These are phyloP conservation scores for Vicia sativa DNA, from an alignment of 306 rosid genomes.

Conservation along the genomic window DNA sequence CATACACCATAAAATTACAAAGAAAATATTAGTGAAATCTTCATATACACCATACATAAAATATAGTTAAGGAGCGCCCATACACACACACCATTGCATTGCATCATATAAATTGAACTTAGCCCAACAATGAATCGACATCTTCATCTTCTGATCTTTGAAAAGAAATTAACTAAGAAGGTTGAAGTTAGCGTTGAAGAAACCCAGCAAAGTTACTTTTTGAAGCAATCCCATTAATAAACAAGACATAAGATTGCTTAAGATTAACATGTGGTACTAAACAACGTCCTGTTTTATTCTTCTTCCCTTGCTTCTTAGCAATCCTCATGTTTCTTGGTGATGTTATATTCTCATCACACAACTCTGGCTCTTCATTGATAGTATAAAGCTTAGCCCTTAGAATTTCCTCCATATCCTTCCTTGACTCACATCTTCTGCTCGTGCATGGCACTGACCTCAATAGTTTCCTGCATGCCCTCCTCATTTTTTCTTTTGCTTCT, in stretches of 20 bases:
- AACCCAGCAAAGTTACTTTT: conserved; percentile 57
- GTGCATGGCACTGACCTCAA: conserved; percentile 66
- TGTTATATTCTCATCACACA: conserved; percentile 48
- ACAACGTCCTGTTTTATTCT: conserved; percentile 45
- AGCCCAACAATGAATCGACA: not conserved
- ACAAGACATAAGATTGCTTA: conserved; percentile 56
- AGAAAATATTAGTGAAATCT: too few species aligned
- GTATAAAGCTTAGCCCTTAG: conserved; percentile 74
- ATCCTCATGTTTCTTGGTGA: conserved; percentile 47
- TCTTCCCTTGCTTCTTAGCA: conserved; percentile 52
- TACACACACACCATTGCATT: not conserved
- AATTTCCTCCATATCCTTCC: conserved; percentile 66
- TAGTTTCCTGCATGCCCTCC: conserved; percentile 61
- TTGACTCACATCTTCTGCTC: conserved; percentile 53
- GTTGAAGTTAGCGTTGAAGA: conserved; percentile 48
- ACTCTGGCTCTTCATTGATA: conserved; percentile 73
- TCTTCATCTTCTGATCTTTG: not conserved
- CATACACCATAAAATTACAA: too few species aligned
- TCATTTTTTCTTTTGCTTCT: conserved; percentile 43
- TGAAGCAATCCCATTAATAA: conserved; percentile 57
- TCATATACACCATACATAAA: not conserved
- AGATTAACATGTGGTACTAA: conserved; percentile 55
- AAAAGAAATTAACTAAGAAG: not conserved
- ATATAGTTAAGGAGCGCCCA: not conserved
- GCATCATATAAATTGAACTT: not conserved